These are phyloP conservation scores for Chlamydomonas eustigma DNA, from an alignment of 139 green algal species.

Conservation along the genomic window DNA sequence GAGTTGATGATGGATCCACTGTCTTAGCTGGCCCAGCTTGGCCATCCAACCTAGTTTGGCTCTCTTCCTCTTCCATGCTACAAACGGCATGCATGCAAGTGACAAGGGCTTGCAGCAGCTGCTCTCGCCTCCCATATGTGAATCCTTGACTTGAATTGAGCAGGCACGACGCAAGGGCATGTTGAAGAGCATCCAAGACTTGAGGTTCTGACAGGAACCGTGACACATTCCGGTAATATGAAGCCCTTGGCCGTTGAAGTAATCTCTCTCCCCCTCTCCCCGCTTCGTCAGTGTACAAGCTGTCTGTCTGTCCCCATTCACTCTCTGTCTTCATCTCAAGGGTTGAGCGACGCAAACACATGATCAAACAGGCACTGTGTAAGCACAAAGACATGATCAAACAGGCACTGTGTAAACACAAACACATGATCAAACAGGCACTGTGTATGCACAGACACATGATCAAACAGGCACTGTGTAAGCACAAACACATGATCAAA, in stretches of 20 bases:
- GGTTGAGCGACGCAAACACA: background rate
- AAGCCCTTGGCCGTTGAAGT: background rate
- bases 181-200: background rate
- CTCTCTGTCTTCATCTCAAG: background rate
- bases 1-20: background rate
- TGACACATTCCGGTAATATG: background rate
- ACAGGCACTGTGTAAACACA: too few species aligned
- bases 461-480: too few species aligned
- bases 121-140: background rate
- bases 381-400: background rate
- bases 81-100: background rate
- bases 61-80: background rate
- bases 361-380: slow-evolving; percentile 3
- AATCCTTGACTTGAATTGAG: background rate
- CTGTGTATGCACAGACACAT: too few species aligned
- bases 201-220: background rate
- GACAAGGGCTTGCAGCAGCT: background rate
- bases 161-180: background rate
- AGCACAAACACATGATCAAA: too few species aligned
- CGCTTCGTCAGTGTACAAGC: background rate
- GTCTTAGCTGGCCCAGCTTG: too few species aligned
- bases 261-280: background rate
- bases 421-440: too few species aligned
- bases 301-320: slow-evolving; percentile 1
- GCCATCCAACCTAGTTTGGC: too few species aligned